Conservation (phyloP, 1,139 yeast species). For the Geotrichum candidum region DNA sequence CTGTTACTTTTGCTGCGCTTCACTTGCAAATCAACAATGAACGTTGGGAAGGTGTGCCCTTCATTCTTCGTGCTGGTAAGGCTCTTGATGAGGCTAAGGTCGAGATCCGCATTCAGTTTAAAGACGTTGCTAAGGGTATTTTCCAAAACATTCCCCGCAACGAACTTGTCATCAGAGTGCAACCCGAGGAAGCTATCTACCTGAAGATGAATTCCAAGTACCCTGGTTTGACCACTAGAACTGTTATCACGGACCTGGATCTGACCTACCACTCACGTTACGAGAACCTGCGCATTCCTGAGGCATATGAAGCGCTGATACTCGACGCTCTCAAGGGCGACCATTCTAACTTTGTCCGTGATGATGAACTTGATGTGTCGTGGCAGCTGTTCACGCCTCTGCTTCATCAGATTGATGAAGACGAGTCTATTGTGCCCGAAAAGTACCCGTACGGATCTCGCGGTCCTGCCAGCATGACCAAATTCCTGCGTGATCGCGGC, state of each 20-base stretch:
- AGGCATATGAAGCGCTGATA: constrained; percentile 93
- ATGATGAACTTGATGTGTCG: constrained; percentile 89
- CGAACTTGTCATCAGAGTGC: constrained; percentile 88
- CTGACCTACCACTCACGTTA: constrained; percentile 78
- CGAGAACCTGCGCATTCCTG: constrained; percentile 73
- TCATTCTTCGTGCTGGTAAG: constrained; percentile 93
- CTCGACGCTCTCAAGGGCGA: constrained; percentile 88
- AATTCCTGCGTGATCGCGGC: constrained; percentile 62
- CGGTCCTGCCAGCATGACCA: constrained; percentile 65
- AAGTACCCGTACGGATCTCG: constrained; percentile 90
- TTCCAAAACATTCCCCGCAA: constrained; percentile 79
- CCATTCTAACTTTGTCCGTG: constrained; percentile 96
- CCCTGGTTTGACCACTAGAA: constrained; percentile 81
- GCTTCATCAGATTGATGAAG: constrained; percentile 67
- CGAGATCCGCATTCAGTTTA: constrained; percentile 89
- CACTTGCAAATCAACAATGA: constrained; percentile 75
- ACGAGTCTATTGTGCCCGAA: constrained; percentile 40
- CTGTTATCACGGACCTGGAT: constrained; percentile 84
- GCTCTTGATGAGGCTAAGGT: constrained; percentile 86
- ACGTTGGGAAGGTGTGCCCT: constrained; percentile 98
- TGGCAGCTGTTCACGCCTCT: constrained; percentile 94
- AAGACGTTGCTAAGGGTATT: constrained; percentile 76
- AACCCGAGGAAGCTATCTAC: constrained; percentile 92
- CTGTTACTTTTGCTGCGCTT: constrained; percentile 89
- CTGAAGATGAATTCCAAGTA: constrained; percentile 86